These are phyloP conservation scores for Mycena vitilis DNA, from an alignment of 768 basidiomycete species.

Conservation along the genomic window DNA sequence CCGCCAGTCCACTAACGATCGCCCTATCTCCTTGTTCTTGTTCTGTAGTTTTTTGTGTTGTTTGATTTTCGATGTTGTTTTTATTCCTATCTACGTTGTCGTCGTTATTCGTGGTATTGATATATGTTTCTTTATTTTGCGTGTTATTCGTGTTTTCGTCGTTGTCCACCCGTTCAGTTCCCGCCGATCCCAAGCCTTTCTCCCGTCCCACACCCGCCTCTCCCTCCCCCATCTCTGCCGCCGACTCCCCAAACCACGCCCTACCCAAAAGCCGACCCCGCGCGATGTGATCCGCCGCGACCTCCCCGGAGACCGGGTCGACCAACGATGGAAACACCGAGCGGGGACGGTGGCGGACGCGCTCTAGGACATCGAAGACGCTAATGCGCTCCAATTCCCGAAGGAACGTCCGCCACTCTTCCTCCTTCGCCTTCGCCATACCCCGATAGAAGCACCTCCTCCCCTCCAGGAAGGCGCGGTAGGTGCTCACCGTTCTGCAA, in stretches of 20 bases:
- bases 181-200: too few relatives aligned
- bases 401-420: background rate
- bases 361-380: constrained; percentile 2
- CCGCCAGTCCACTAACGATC: too few relatives aligned
- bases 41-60: too few relatives aligned
- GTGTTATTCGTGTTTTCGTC: background rate
- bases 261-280: background rate
- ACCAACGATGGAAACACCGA: background rate
- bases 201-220: too few relatives aligned
- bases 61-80: background rate
- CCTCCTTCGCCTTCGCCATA: background rate
- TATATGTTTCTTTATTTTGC: background rate
- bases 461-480: background rate
- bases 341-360: background rate
- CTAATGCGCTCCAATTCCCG: background rate
- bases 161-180: too few relatives aligned
- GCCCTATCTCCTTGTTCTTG: too few relatives aligned
- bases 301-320: background rate
- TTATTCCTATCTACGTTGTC: background rate
- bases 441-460: too few relatives aligned
- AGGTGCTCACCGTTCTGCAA: background rate
- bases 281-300: background rate
- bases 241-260: constrained; percentile 1
- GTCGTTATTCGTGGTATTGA: too few relatives aligned
- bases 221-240: too few relatives aligned